phyloP scores from a whole-genome alignment of 495 filamentous ascomycete species.

The Penicillium canariense region DNA sequence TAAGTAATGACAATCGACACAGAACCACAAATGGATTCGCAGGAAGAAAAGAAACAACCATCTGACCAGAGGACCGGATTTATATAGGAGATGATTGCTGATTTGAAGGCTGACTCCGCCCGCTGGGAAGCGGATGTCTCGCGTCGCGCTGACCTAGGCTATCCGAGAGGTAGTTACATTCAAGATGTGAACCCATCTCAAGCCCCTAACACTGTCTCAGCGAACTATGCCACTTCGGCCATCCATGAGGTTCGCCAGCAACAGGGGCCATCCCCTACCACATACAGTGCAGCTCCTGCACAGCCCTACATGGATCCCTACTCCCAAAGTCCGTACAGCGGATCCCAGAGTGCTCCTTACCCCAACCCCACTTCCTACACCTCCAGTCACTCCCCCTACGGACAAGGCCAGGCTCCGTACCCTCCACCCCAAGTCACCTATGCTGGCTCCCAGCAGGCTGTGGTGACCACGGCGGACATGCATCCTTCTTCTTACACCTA shows the following conservation, averaged over 20 bases:
- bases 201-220: conserved; percentile 36
- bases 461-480: conserved; percentile 38
- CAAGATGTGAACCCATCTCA: conserved; percentile 44
- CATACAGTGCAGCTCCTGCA: conserved; percentile 40
- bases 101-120: conserved; percentile 77
- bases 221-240: conserved; percentile 34
- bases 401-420: conserved; percentile 37
- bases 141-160: conserved; percentile 48
- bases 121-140: conserved; percentile 74
- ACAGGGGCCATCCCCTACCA: conserved; percentile 39
- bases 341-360: conserved; percentile 39
- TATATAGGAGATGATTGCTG: conserved; percentile 79
- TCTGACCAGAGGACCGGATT: conserved; percentile 18
- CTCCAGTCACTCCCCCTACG: conserved; percentile 39
- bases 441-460: conserved; percentile 35
- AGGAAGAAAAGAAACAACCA: conserved; percentile 11
- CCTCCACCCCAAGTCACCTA: conserved; percentile 39
- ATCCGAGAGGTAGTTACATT: conserved; percentile 47
- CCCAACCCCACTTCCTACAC: conserved; percentile 34
- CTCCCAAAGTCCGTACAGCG: conserved; percentile 34
- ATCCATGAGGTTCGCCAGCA: conserved; percentile 40
- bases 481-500: conserved; percentile 45
- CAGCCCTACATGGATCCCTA: conserved; percentile 39
- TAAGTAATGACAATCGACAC: conserved; percentile 46
- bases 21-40: conserved; percentile 1